Evolutionary conservation across 371 early-diverging fungal genomes (phyloP).

Genomic region (Mortierella sp.): DNA sequence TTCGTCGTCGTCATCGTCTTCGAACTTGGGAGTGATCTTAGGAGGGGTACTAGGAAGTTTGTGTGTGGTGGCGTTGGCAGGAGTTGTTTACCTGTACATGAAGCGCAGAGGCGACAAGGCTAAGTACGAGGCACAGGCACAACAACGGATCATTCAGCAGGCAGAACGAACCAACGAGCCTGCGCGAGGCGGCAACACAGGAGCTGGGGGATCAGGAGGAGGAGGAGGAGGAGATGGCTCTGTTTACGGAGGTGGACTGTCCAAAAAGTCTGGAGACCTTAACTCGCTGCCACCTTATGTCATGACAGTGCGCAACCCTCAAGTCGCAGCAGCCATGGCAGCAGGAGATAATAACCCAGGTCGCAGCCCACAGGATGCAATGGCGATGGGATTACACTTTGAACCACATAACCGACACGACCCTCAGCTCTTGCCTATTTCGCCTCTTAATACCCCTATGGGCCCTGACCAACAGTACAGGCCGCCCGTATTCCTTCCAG

Average conservation of each 20-base stretch:
- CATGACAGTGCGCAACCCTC: not conserved
- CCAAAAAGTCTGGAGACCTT: not conserved
- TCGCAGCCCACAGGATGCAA: not conserved
- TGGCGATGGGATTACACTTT: not conserved
- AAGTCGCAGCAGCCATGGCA: not conserved
- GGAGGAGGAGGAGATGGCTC: not conserved
- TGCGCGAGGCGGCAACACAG: no score
- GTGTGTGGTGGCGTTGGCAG: not conserved
- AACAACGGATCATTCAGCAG: conserved; percentile 4
- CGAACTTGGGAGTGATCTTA: conserved; percentile 16
- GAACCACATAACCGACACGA: not conserved
- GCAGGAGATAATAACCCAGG: not conserved
- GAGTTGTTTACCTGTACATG: conserved; percentile 12
- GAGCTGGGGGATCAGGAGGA: not conserved
- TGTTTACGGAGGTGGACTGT: not conserved
- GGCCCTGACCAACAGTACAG: not conserved
- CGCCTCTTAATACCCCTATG: not conserved
- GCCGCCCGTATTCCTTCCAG: not conserved
- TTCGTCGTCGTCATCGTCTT: not conserved
- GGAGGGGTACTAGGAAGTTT: conserved; percentile 23
- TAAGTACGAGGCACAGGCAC: not conserved
- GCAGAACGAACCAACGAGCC: not conserved
- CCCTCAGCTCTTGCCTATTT: not conserved
- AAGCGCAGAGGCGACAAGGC: conserved; percentile 10
- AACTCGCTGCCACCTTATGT: not conserved